Base-by-base conservation (phyloP, 805 yeast genomes). In the Suhomyces sp. region DNA sequence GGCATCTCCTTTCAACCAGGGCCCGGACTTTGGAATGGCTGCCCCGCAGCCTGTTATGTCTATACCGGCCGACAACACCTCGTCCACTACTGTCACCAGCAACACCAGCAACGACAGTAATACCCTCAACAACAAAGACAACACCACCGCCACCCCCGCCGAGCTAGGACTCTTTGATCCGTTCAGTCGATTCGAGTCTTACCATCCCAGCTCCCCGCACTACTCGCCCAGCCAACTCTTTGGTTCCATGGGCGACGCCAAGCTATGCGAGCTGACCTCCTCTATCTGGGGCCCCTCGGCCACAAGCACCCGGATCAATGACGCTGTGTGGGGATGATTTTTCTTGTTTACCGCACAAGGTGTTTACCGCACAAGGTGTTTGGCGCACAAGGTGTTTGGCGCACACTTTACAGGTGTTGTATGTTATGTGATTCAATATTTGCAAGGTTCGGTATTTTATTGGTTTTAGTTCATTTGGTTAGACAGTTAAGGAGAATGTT, bases 311-410 rank as follows among this genome's bases (percentile, higher is more conserved):
- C 43, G 53, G 10, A 47, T 59, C 53, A 50, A 53, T 17, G 67
- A 60, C 46, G 63, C 68, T n/a, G 72, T 68, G 15, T 67, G 72
- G 72, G 72, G 71, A 35, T 66, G 59, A 46, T n/a, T n/a, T 31
- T 31, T n/a, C 3, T n/a, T n/a, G 13, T n/a, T n/a, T n/a, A n/a
- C n/a, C n/a, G 31, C 31, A 25, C 29, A 29, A 29, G 35, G 35
- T 13, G 29, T n/a, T n/a, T n/a, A n/a, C n/a, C n/a, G n/a, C n/a
- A n/a, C n/a, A 7, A 12, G 12, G 27, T 25, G 12, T 8, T 25
- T 7, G 27, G 27, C 31, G 31, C 31, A 27, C 31, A 7, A 12
- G 12, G 27, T 25, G 12, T 8, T 25, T 7, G 27, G 27, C 31
- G 31, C 31, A 27, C 31, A 12, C 4, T 5, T 27, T 27, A 27